Conservation (phyloP, 805 yeast species). For the Brettanomyces sp. region DNA sequence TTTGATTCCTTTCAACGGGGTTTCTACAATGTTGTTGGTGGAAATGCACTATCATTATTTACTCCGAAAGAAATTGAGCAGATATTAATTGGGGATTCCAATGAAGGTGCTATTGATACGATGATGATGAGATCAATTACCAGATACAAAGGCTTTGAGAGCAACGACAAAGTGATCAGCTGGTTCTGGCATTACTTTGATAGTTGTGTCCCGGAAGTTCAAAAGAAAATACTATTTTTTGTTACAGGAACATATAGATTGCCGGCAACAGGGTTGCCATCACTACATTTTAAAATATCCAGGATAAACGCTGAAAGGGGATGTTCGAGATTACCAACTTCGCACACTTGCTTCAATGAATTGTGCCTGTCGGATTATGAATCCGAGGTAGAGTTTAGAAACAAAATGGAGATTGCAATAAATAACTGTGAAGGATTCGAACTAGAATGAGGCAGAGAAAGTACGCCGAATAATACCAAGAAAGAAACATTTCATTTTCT, state of each 20-base stretch:
- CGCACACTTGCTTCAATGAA: slow-evolving; percentile 95
- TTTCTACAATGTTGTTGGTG: slow-evolving; percentile 67
- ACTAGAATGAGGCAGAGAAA: slow-evolving; percentile 7
- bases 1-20: slow-evolving; percentile 58
- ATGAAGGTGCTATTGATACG: slow-evolving; percentile 44
- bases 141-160: slow-evolving; percentile 58
- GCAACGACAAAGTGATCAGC: slow-evolving; percentile 29
- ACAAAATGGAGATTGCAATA: slow-evolving; percentile 61
- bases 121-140: slow-evolving; percentile 62
- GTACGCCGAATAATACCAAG: too few relatives aligned
- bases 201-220: slow-evolving; percentile 34
- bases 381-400: slow-evolving; percentile 40
- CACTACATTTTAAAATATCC: slow-evolving; percentile 63
- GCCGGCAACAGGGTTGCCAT: slow-evolving; percentile 87
- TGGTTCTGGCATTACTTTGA: slow-evolving; percentile 88
- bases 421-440: slow-evolving; percentile 85
- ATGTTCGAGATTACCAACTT: slow-evolving; percentile 57
- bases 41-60: slow-evolving; percentile 72
- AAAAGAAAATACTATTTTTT: slow-evolving; percentile 59
- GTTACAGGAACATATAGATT: slow-evolving; percentile 87
- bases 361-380: slow-evolving; percentile 64
- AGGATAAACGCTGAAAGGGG: slow-evolving; percentile 21
- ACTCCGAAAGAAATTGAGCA: slow-evolving; percentile 75
- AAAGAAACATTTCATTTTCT: too few relatives aligned
- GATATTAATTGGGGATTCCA: slow-evolving; percentile 67